Evolutionary conservation across 1,284 basidiomycete genomes (phyloP).

Genomic region (Golubevia sp.): DNA sequence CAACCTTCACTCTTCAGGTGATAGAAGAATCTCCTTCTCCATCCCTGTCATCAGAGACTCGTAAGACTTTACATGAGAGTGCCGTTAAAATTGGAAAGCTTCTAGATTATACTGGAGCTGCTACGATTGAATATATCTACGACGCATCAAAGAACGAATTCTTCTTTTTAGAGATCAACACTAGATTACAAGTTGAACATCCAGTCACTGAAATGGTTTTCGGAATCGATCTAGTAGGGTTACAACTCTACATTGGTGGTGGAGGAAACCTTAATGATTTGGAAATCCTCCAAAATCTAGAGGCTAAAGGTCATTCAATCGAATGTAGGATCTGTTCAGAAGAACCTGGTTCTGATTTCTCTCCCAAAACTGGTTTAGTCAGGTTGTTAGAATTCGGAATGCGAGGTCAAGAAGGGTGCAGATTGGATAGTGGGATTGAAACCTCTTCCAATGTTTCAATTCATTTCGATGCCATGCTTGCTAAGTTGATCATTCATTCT

Average conservation of each 20-base stretch:
- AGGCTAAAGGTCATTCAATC: not conserved
- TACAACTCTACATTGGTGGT: not conserved
- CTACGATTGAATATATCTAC: conserved; percentile 74
- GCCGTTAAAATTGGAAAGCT: conserved; percentile 67
- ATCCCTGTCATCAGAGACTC: conserved; percentile 61
- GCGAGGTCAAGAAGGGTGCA: not conserved
- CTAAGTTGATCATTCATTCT: not conserved
- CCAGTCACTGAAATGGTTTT: conserved; percentile 10
- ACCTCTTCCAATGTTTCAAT: not conserved
- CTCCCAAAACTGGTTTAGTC: too few relatives aligned
- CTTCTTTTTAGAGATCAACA: conserved; percentile 78
- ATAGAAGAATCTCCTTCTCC: conserved; percentile 73
- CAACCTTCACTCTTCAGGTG: too few relatives aligned
- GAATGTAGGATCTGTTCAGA: not conserved
- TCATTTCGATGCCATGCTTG: not conserved
- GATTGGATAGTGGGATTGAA: not conserved
- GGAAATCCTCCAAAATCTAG: not conserved
- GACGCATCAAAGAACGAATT: conserved; percentile 68
- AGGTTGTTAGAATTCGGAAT: not conserved
- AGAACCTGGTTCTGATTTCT: not conserved
- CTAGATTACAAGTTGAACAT: conserved; percentile 68
- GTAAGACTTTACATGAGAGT: conserved; percentile 66
- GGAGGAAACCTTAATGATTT: not conserved
- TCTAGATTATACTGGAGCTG: conserved; percentile 70
- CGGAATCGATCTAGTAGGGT: not conserved